Conservation (phyloP, 2,329 filamentous ascomycete species). For the Aspergillus viridinutans region DNA sequence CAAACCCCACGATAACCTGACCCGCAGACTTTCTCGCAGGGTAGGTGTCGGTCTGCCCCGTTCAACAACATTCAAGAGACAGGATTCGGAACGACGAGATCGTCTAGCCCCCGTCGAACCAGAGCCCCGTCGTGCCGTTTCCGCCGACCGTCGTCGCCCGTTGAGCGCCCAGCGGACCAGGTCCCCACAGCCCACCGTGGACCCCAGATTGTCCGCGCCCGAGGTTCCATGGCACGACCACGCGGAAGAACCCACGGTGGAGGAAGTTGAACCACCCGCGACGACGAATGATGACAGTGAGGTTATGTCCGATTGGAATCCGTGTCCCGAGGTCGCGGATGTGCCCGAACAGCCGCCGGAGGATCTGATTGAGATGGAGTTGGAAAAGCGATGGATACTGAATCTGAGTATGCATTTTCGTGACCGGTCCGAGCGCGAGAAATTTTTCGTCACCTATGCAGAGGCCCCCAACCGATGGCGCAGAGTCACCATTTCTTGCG, state of each 20-base stretch:
- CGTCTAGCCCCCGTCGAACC: constrained; percentile 64
- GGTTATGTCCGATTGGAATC: constrained; percentile 25
- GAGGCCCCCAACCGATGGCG: constrained; percentile 76
- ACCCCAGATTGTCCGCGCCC: constrained; percentile 38
- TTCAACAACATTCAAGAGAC: constrained; percentile 73
- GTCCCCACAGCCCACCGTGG: constrained; percentile 38
- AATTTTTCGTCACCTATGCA: constrained; percentile 95
- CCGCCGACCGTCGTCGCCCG: constrained; percentile 46
- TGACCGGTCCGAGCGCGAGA: constrained; percentile 87
- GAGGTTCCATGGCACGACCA: constrained; percentile 38
- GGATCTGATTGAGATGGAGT: constrained; percentile 65
- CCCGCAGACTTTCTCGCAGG: constrained; percentile 34
- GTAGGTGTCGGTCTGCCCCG: constrained; percentile 77
- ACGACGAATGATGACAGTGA: constrained; percentile 27
- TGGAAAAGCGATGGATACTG: constrained; percentile 87
- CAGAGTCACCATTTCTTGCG: constrained; percentile 85
- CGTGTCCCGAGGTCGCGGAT: constrained; percentile 21
- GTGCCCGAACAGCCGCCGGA: constrained; percentile 25
- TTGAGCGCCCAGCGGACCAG: constrained; percentile 42
- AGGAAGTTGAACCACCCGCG: constrained; percentile 17
- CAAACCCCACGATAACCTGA: constrained; percentile 29
- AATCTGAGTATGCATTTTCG: constrained; percentile 98
- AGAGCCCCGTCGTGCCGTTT: constrained; percentile 64
- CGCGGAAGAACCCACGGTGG: constrained; percentile 29
- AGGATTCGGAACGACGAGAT: constrained; percentile 74